A percentile compares a stretch with the other conserved stretches of the same genome.
Evolutionary conservation across 2,329 filamentous ascomycete genomes (phyloP).

Genomic region (Verticillium tricorpus): DNA sequence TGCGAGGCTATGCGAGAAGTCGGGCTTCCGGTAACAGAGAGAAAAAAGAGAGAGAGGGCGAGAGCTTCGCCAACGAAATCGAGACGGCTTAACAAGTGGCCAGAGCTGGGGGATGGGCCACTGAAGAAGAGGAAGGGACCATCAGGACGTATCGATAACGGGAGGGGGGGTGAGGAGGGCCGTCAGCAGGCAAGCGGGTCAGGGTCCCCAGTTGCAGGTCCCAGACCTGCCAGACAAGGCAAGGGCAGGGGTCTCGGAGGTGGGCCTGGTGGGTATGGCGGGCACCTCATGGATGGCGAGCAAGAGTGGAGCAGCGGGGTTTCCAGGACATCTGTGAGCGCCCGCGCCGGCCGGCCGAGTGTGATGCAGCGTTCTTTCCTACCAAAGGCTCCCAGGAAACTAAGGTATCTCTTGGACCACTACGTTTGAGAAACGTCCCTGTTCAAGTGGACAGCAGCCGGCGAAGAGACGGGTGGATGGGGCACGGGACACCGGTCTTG

Average conservation of each 20-base stretch:
- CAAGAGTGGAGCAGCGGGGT: not conserved
- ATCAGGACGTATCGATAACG: constrained; percentile 2
- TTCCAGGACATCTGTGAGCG: not conserved
- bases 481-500: not conserved
- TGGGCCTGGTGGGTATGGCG: not conserved
- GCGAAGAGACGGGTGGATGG: not conserved
- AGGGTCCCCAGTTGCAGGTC: constrained; percentile 1
- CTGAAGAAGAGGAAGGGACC: not conserved
- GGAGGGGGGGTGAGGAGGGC: not conserved
- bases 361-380: not conserved
- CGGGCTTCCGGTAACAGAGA: too few relatives aligned
- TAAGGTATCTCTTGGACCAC: not conserved
- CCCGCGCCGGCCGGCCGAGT: not conserved
- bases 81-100: not conserved
- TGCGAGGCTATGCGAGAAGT: not conserved
- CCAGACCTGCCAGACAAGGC: not conserved
- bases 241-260: not conserved
- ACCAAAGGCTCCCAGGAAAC: not conserved
- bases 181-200: constrained; percentile 1
- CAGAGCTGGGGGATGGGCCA: not conserved
- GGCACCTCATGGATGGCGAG: not conserved
- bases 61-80: not conserved
- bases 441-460: not conserved
- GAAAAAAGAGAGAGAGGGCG: not conserved
- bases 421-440: not conserved